Percentiles rank a stretch among this genome's conserved stretches.
Evolutionary conservation across 305 asterid genomes (phyloP).

Genomic region (Solanum chacoense): DNA sequence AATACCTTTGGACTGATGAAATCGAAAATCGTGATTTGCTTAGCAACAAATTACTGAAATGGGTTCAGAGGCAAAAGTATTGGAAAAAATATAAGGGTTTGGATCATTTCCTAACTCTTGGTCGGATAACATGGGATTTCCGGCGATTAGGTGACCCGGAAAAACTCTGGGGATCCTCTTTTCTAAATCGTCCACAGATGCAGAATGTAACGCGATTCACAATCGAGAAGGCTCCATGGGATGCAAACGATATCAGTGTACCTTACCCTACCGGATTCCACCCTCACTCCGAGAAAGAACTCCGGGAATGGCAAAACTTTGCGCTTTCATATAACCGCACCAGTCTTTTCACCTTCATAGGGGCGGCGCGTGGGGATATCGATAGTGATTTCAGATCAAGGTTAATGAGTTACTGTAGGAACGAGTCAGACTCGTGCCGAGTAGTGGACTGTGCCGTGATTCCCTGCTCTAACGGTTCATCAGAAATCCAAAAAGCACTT

Average conservation of each 20-base stretch:
- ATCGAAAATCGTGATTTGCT: conserved; percentile 43
- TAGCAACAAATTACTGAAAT: conserved; percentile 41
- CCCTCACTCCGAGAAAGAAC: conserved; percentile 32
- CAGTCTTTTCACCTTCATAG: conserved; percentile 44
- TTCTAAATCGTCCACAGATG: conserved; percentile 59
- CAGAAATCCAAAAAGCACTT: conserved; percentile 40
- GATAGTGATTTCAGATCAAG: conserved; percentile 41
- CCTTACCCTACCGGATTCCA: conserved; percentile 93
- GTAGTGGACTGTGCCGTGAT: conserved; percentile 54
- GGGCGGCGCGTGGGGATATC: conserved; percentile 29
- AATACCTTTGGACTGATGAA: conserved; percentile 54
- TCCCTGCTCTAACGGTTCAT: conserved; percentile 52
- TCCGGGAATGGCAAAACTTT: conserved; percentile 49
- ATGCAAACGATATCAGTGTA: conserved; percentile 48
- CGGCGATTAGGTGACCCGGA: conserved; percentile 67
- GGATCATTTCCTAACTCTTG: conserved; percentile 60
- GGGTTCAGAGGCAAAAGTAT: conserved; percentile 48
- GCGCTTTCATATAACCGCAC: conserved; percentile 30
- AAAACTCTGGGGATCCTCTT: conserved; percentile 59
- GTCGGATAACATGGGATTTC: conserved; percentile 88
- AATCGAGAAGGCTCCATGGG: conserved; percentile 57
- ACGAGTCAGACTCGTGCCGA: conserved; percentile 39
- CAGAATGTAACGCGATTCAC: conserved; percentile 46
- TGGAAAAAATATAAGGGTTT: conserved; percentile 53
- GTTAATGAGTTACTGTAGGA: conserved; percentile 33